Percentiles rank a stretch among this genome's conserved stretches.
These are phyloP conservation scores for Colletotrichum somersetense DNA, from an alignment of 2,329 filamentous ascomycete genomes.

Conservation along the genomic window DNA sequence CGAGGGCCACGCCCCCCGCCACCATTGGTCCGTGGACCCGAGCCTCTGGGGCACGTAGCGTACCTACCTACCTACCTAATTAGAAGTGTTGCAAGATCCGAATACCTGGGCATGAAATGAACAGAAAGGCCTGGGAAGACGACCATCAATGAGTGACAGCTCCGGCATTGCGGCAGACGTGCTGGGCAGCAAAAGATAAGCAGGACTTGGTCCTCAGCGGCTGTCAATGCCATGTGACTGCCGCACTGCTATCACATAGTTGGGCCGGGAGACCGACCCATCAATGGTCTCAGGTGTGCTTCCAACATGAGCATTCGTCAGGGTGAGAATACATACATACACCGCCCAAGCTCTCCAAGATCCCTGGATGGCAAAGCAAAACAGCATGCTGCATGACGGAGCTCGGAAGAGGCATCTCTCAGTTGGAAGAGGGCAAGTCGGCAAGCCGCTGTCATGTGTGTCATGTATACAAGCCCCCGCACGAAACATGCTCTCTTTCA, in stretches of 20 bases:
- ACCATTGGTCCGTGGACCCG: slow-evolving; percentile 23
- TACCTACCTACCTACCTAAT: too few species aligned
- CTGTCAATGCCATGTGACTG: slow-evolving; percentile 15
- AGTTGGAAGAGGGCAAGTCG: neutral
- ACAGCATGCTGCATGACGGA: slow-evolving; percentile 1
- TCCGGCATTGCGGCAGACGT: neutral
- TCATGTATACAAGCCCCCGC: neutral
- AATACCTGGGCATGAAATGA: neutral
- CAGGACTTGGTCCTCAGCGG: neutral
- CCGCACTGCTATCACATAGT: neutral
- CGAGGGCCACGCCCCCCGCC: slow-evolving; percentile 16
- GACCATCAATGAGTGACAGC: neutral
- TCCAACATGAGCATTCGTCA: neutral
- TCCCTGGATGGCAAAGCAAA: neutral
- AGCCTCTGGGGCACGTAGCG: neutral
- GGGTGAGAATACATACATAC: neutral
- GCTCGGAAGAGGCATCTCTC: neutral
- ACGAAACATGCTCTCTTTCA: slow-evolving; percentile 3
- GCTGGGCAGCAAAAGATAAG: neutral
- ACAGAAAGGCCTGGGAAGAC: neutral
- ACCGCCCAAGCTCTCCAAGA: neutral
- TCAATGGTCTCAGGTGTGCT: neutral
- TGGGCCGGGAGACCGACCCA: neutral
- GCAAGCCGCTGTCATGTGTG: neutral
- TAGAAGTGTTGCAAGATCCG: neutral